These are phyloP conservation scores for Angophora floribunda DNA, from an alignment of 345 rosid genomes.

Conservation along the genomic window DNA sequence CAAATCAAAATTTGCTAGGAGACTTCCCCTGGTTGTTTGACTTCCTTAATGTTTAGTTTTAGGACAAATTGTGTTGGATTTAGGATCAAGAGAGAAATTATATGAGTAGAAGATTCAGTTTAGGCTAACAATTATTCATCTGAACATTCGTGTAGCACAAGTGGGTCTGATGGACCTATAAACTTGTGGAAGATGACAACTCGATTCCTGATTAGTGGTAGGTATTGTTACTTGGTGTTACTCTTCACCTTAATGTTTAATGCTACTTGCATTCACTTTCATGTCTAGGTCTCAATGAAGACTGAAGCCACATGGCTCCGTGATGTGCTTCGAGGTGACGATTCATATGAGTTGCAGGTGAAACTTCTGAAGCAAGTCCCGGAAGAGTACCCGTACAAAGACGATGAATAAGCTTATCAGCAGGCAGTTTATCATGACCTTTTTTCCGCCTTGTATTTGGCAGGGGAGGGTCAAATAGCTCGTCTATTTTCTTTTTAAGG, in stretches of 20 bases:
- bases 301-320: constrained; percentile 83
- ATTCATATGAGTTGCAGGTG: constrained; percentile 80
- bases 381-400: constrained; percentile 93
- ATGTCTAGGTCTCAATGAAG: constrained; percentile 82
- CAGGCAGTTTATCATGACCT: background rate
- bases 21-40: background rate
- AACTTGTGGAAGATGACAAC: background rate
- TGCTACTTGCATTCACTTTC: background rate
- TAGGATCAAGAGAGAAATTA: background rate
- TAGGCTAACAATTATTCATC: background rate
- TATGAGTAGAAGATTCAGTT: background rate
- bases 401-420: constrained; percentile 46
- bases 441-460: background rate
- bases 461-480: background rate
- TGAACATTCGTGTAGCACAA: accelerated
- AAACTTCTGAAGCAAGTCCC: constrained; percentile 80
- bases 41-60: background rate
- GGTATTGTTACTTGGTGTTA: background rate
- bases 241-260: background rate
- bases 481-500: background rate
- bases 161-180: background rate
- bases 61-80: background rate
- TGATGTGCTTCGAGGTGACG: constrained; percentile 78
- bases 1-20: background rate
- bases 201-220: background rate